These are phyloP conservation scores for Neurospora sp. DNA, from an alignment of 495 filamentous ascomycete genomes.

Conservation along the genomic window DNA sequence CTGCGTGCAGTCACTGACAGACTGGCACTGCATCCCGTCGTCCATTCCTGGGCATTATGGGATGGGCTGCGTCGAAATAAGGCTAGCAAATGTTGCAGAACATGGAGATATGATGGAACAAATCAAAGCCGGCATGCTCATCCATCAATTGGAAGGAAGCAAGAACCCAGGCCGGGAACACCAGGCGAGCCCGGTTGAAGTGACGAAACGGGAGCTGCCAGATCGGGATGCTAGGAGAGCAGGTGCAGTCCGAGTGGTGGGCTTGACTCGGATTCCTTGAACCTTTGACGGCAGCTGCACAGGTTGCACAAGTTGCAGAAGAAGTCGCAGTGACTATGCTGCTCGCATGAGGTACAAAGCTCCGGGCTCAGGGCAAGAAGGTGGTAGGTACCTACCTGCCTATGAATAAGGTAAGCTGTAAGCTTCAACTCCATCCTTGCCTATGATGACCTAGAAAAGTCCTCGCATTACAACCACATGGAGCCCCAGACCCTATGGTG, in stretches of 20 bases:
- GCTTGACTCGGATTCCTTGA: background rate
- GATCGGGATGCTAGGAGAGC: conserved; percentile 8
- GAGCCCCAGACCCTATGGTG: background rate
- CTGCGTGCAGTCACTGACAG: background rate
- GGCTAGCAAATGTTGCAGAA: background rate
- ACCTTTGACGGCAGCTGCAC: background rate
- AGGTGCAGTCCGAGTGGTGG: background rate
- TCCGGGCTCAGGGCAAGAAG: background rate
- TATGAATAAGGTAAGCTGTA: background rate
- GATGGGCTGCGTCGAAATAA: background rate
- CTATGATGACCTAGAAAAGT: background rate
- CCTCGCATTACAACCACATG: background rate
- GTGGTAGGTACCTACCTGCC: background rate
- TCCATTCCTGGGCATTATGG: background rate
- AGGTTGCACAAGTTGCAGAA: background rate
- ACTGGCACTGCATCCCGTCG: background rate
- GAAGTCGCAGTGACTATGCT: background rate
- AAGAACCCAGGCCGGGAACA: background rate
- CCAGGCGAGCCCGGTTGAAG: conserved; percentile 7
- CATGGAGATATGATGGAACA: background rate
- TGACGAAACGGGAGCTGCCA: conserved; percentile 20
- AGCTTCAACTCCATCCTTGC: background rate
- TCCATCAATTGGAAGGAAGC: background rate
- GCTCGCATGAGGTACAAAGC: background rate
- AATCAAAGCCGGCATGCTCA: background rate